A percentile compares a stretch with the other conserved stretches of the same genome.
These are phyloP conservation scores for Penicillium egyptiacum DNA, from an alignment of 495 filamentous ascomycete species.

Conservation along the genomic window DNA sequence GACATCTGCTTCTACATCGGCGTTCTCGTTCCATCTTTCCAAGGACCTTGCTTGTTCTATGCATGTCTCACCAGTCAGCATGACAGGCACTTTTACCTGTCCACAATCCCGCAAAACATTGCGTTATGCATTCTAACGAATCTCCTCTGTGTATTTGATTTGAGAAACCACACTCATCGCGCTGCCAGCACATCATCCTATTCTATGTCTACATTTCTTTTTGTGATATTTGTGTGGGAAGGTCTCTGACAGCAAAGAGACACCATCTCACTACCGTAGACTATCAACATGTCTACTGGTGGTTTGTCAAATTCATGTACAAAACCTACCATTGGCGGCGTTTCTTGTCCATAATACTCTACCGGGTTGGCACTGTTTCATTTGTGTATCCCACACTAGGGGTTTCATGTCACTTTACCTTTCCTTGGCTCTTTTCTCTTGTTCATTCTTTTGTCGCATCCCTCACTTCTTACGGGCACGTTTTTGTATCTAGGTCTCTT, in stretches of 20 bases:
- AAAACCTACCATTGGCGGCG: constrained; percentile 23
- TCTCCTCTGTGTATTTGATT: constrained; percentile 14
- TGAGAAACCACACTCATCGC: not conserved
- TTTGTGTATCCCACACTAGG: not conserved
- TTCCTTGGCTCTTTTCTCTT: not conserved
- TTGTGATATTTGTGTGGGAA: not conserved
- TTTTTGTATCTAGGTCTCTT: constrained; percentile 7
- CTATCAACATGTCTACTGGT: constrained; percentile 3
- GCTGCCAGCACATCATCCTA: not conserved
- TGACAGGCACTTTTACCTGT: not conserved
- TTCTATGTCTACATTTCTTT: not conserved
- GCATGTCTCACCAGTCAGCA: constrained; percentile 12
- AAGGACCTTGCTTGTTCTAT: constrained; percentile 12
- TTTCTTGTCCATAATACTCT: constrained; percentile 11
- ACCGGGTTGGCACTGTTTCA: constrained; percentile 4
- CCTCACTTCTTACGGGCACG: not conserved
- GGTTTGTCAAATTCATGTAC: constrained; percentile 20
- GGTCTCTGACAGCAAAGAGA: not conserved
- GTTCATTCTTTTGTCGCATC: not conserved
- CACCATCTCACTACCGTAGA: not conserved
- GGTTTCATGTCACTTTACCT: no score
- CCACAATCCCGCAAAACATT: not conserved
- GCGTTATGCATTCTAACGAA: constrained; percentile 15
- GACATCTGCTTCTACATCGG: constrained; percentile 6
- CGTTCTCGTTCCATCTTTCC: not conserved